Conservation (phyloP, 768 basidiomycete species). For the Leccinum fibrillosum region DNA sequence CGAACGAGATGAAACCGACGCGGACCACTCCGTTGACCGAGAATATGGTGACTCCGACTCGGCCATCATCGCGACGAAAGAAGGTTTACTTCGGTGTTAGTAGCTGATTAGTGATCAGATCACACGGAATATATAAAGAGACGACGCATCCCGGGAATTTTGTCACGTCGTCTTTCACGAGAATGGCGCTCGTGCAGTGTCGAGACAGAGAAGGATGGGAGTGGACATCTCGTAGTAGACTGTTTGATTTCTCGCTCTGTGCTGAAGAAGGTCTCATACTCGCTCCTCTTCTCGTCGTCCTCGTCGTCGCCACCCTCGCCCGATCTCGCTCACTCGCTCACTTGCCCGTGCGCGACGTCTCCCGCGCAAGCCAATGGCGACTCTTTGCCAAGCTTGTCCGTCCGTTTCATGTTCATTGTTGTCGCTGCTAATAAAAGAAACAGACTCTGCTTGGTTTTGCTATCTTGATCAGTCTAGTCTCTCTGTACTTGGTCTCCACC, state of each 20-base stretch:
- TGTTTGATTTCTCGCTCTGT: conserved; percentile 79
- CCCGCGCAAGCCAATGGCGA: conserved; percentile 48
- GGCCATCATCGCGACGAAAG: neutral
- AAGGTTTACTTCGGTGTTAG: neutral
- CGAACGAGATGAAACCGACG: neutral
- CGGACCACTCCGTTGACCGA: neutral
- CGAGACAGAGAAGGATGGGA: conserved; percentile 64
- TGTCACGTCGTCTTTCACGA: neutral
- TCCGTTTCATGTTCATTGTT: conserved; percentile 3
- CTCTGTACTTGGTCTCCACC: conserved; percentile 38
- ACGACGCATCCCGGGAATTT: neutral
- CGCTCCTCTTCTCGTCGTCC: conserved; percentile 44
- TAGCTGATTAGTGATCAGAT: neutral
- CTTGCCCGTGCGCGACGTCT: conserved; percentile 30
- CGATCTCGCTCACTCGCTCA: conserved; percentile 33
- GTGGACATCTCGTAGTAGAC: conserved; percentile 51
- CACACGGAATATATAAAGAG: neutral
- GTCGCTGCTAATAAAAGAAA: neutral
- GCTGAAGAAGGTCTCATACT: conserved; percentile 74
- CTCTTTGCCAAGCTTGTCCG: conserved; percentile 68
- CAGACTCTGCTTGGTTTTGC: conserved; percentile 52
- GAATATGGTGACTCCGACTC: neutral
- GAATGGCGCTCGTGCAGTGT: conserved; percentile 41
- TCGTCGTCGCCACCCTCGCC: conserved; percentile 43
- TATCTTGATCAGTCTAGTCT: conserved; percentile 42